Evolutionary conservation across 805 yeast species (phyloP).

Genomic region (Monosporozyma unispora): DNA sequence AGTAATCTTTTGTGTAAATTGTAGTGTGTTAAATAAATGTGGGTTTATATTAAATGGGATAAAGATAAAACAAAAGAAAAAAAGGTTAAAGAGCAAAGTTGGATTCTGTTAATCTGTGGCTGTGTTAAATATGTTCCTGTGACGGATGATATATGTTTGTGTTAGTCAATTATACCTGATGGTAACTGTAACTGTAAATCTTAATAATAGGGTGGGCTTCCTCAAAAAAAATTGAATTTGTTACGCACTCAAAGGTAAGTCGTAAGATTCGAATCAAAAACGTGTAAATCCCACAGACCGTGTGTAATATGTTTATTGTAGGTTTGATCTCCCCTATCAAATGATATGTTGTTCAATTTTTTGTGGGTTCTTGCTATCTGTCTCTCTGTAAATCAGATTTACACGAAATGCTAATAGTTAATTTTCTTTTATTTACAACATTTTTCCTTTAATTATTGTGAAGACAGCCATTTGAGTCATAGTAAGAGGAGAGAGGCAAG

Average conservation of each 20-base stretch:
- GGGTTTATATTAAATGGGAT: not conserved
- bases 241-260: not conserved
- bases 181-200: too few species aligned
- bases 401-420: not conserved
- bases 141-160: too few species aligned
- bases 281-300: not conserved
- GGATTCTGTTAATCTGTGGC: not conserved
- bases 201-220: too few species aligned
- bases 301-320: not conserved
- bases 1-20: not conserved
- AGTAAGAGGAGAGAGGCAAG: not conserved
- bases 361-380: not conserved
- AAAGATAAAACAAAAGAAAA: not conserved
- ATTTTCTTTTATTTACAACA: not conserved
- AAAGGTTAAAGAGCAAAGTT: not conserved
- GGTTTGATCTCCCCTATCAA: not conserved
- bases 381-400: not conserved
- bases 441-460: not conserved
- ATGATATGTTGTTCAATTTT: not conserved
- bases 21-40: not conserved
- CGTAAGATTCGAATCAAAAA: not conserved
- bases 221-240: too few species aligned
- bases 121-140: too few species aligned
- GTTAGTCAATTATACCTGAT: too few species aligned
- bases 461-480: not conserved